Percentiles rank a stretch among this genome's conserved stretches.
Conservation (phyloP, 192 early-diverging fungal genomes). For the Coemansia sp. region DNA sequence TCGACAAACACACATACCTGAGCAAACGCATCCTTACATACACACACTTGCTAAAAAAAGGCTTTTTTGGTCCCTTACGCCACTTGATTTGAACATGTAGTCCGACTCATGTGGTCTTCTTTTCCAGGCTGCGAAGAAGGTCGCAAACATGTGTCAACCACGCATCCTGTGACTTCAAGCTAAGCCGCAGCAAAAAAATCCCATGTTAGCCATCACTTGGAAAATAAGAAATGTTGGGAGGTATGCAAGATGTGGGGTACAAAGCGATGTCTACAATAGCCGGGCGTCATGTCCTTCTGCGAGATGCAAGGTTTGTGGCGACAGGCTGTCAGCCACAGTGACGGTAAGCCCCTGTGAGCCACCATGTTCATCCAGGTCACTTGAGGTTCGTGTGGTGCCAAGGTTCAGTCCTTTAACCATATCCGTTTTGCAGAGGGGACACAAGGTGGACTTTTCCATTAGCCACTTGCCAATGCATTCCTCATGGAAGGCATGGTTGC, state of each 20-base stretch:
- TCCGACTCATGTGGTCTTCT: neutral
- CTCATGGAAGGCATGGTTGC: slow-evolving; percentile 42
- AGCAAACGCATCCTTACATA: neutral
- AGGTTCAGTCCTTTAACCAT: slow-evolving; percentile 32
- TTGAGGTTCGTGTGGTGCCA: neutral
- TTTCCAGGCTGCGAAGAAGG: neutral
- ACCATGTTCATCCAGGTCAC: neutral
- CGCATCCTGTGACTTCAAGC: neutral
- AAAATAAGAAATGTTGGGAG: neutral
- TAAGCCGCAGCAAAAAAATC: neutral
- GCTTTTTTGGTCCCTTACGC: neutral
- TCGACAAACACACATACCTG: too few species aligned
- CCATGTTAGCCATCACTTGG: neutral
- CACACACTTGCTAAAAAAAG: neutral
- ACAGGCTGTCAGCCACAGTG: neutral
- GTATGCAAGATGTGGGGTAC: neutral
- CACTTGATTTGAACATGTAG: neutral
- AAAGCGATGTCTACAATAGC: neutral
- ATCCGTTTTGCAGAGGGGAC: slow-evolving; percentile 48
- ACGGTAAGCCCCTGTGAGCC: neutral
- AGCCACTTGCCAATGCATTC: slow-evolving; percentile 47
- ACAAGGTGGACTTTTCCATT: slow-evolving; percentile 39
- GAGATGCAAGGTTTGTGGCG: neutral
- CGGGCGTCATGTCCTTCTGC: neutral
- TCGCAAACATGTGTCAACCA: neutral